phyloP scores from a whole-genome alignment of 2,329 filamentous ascomycete genomes.

The Penicillium concentricum region DNA sequence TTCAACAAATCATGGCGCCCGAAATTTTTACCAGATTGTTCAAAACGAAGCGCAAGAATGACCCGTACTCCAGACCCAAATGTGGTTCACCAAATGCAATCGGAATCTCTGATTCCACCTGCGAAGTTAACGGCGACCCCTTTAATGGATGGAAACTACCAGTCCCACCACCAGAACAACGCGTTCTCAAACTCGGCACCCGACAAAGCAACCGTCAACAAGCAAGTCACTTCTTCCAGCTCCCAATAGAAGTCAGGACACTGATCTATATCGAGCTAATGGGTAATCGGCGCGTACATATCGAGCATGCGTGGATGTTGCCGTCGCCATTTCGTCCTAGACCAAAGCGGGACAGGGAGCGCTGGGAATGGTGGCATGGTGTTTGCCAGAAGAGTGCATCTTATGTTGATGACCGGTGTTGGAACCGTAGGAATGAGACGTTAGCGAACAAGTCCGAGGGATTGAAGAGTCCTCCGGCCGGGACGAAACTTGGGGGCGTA shows the following conservation, averaged over 20 bases:
- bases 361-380: neutral
- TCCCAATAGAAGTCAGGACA: neutral
- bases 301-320: neutral
- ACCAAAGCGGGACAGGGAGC: neutral
- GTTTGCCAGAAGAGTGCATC: neutral
- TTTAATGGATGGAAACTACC: too few species aligned
- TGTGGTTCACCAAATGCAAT: too few species aligned
- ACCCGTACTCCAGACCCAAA: too few species aligned
- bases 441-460: too few species aligned
- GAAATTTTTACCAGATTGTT: too few species aligned
- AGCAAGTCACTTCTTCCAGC: neutral
- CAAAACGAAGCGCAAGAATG: too few species aligned
- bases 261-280: neutral
- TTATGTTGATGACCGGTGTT: slow-evolving; percentile 29
- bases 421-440: too few species aligned
- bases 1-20: too few species aligned
- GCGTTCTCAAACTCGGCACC: neutral
- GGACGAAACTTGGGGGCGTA: slow-evolving; percentile 30
- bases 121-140: too few species aligned
- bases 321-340: neutral
- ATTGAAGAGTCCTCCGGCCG: too few species aligned
- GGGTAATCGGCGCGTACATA: neutral
- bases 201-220: neutral
- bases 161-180: too few species aligned
- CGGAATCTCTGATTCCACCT: too few species aligned